Evolutionary conservation across 2,329 filamentous ascomycete species (phyloP).

Genomic region (Coniochaeta prunicola): DNA sequence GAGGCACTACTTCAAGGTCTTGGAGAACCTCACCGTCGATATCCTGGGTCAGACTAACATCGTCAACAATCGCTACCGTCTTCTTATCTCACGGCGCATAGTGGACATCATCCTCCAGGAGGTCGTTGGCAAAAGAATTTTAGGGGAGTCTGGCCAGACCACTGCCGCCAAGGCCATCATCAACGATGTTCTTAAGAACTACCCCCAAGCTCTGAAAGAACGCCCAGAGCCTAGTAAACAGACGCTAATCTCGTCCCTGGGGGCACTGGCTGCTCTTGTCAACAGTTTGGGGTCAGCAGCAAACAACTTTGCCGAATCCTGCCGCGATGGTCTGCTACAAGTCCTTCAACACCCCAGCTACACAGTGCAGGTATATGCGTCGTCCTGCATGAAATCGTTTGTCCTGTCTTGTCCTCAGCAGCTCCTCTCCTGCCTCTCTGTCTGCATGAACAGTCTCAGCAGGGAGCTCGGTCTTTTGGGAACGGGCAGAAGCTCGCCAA

Average conservation of each 20-base stretch:
- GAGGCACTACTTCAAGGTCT: constrained; percentile 71
- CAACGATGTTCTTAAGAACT: constrained; percentile 88
- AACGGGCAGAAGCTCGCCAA: constrained; percentile 68
- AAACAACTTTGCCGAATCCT: constrained; percentile 70
- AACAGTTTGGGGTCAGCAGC: constrained; percentile 74
- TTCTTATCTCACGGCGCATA: constrained; percentile 78
- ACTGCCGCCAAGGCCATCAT: constrained; percentile 74
- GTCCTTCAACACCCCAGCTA: constrained; percentile 93
- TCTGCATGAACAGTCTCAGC: constrained; percentile 93
- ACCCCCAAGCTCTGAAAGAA: constrained; percentile 82
- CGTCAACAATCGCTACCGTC: constrained; percentile 76
- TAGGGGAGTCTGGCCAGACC: constrained; percentile 85
- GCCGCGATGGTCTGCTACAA: constrained; percentile 80
- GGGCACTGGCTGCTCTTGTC: constrained; percentile 73
- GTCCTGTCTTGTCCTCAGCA: constrained; percentile 89
- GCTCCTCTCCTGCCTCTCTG: constrained; percentile 80
- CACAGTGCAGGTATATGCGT: constrained; percentile 86
- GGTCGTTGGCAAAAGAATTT: constrained; percentile 69
- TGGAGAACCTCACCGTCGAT: constrained; percentile 73
- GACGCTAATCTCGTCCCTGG: constrained; percentile 69
- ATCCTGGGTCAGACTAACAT: constrained; percentile 71
- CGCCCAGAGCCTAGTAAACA: constrained; percentile 84
- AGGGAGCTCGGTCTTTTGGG: constrained; percentile 75
- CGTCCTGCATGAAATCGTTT: constrained; percentile 78
- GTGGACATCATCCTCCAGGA: constrained; percentile 79